These are phyloP conservation scores for Monosiga brevicollis DNA, from an alignment of 78 protist genomes.

Conservation along the genomic window DNA sequence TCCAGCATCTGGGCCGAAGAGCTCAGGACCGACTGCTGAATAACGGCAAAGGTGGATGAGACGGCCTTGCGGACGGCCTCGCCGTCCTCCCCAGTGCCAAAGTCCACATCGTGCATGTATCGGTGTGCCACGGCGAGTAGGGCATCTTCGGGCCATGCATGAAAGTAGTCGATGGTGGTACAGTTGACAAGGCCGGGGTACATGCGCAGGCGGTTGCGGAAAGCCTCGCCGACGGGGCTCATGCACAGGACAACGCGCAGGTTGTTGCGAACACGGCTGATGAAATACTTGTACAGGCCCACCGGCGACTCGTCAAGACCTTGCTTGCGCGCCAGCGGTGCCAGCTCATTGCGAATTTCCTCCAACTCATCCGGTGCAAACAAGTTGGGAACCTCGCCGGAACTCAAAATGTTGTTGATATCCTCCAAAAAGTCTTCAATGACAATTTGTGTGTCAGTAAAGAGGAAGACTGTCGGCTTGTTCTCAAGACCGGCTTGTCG, in stretches of 20 bases:
- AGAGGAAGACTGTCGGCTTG: conserved; percentile 35
- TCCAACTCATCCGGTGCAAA: conserved; percentile 47
- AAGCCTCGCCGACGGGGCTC: conserved; percentile 47
- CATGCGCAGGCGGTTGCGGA: conserved; percentile 48
- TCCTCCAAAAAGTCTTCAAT: conserved; percentile 76
- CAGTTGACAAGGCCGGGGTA: conserved; percentile 66
- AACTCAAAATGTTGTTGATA: conserved; percentile 63
- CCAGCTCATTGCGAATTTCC: conserved; percentile 24
- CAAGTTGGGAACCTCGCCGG: conserved; percentile 73
- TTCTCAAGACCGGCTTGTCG: conserved; percentile 17
- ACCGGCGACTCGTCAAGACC: conserved; percentile 25
- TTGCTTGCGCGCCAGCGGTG: conserved; percentile 6
- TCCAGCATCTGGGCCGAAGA: conserved; percentile 17
- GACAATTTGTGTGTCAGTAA: conserved; percentile 66
- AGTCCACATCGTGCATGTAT: conserved; percentile 27
- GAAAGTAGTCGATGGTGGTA: conserved; percentile 82
- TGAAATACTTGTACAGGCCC: conserved; percentile 45
- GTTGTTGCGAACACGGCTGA: conserved; percentile 43
- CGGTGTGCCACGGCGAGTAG: conserved; percentile 63
- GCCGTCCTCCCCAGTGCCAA: conserved; percentile 9
- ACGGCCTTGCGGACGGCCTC: neutral
- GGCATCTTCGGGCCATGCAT: conserved; percentile 86
- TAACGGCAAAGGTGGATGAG: conserved; percentile 15
- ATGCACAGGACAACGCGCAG: conserved; percentile 48
- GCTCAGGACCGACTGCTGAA: conserved; percentile 22